These are phyloP conservation scores for Talaromyces sp. DNA, from an alignment of 2,329 filamentous ascomycete species.

Conservation along the genomic window DNA sequence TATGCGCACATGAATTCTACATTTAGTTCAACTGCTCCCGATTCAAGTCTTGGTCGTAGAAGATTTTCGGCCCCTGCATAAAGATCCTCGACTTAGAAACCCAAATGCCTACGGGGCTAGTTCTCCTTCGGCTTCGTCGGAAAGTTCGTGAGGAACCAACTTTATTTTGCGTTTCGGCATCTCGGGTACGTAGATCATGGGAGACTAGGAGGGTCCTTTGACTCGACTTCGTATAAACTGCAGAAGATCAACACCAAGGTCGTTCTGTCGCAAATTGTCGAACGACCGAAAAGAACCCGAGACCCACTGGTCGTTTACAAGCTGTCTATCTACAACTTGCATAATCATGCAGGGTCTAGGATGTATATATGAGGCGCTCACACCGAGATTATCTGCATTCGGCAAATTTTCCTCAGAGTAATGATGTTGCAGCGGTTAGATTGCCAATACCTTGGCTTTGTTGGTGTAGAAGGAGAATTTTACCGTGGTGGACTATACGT, in stretches of 20 bases:
- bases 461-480: background rate
- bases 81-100: background rate
- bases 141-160: background rate
- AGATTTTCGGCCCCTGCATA: background rate
- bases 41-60: too few relatives aligned
- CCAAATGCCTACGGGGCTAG: background rate
- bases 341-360: background rate
- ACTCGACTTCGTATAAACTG: background rate
- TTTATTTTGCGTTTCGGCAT: background rate
- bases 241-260: background rate
- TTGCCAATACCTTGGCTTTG: background rate
- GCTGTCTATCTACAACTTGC: background rate
- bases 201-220: background rate
- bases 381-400: background rate
- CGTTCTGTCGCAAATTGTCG: background rate
- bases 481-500: background rate
- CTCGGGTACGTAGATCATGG: background rate
- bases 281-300: background rate
- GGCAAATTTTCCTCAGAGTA: background rate
- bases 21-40: too few relatives aligned
- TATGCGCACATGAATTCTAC: too few relatives aligned
- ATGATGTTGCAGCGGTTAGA: background rate
- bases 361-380: background rate
- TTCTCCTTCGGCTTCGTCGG: background rate
- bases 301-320: background rate